Conservation (phyloP, 805 yeast genomes). For the Candida stauntonica region DNA sequence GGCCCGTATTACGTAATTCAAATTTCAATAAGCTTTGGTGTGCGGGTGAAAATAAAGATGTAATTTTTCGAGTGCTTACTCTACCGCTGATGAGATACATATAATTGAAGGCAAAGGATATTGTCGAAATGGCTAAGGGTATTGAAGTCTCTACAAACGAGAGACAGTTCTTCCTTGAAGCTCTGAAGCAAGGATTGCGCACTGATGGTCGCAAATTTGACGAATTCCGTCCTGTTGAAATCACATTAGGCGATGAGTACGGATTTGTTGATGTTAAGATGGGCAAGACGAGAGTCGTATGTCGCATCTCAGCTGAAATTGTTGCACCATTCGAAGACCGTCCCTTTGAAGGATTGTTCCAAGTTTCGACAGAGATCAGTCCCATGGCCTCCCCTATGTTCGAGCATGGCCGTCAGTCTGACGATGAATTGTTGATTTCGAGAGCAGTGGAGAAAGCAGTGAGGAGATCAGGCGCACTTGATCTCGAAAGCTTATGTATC, state of each 20-base stretch:
- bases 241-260: conserved; percentile 61
- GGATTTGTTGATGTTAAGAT: conserved; percentile 78
- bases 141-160: conserved; percentile 64
- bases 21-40: no score
- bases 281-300: conserved; percentile 72
- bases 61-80: no score
- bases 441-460: conserved; percentile 89
- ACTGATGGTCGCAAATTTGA: conserved; percentile 64
- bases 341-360: conserved; percentile 89
- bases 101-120: no score
- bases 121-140: conserved; percentile 58
- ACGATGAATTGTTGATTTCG: conserved; percentile 75
- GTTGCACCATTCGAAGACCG: conserved; percentile 81
- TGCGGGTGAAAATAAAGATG: no score
- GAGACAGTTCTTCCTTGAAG: conserved; percentile 52
- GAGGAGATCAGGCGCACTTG: conserved; percentile 85
- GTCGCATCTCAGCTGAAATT: conserved; percentile 70
- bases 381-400: conserved; percentile 88
- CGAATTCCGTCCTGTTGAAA: conserved; percentile 61
- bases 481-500: conserved; percentile 85
- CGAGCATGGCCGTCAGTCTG: conserved; percentile 65
- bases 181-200: conserved; percentile 59
- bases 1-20: no score
- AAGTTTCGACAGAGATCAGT: conserved; percentile 78
- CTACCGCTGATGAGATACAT: no score